These are phyloP conservation scores for Dipteronia sinensis DNA, from an alignment of 345 rosid species.

Conservation along the genomic window DNA sequence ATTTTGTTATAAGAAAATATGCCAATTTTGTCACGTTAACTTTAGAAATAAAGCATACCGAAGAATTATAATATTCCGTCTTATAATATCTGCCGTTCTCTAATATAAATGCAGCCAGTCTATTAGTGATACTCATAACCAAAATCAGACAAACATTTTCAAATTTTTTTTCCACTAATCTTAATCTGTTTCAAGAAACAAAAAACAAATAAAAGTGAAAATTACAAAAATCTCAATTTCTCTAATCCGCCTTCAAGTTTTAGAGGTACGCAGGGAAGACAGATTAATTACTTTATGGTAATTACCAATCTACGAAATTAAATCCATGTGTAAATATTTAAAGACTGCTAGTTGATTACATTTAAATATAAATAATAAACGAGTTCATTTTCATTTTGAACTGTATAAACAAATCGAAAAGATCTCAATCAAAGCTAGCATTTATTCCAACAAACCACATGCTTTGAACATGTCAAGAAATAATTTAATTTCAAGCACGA, in stretches of 20 bases:
- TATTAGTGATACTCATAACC: not conserved
- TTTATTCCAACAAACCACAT: not conserved
- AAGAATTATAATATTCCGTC: constrained; percentile 1
- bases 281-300: not conserved
- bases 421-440: not conserved
- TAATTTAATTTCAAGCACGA: not conserved
- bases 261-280: not conserved
- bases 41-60: not conserved
- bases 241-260: not conserved
- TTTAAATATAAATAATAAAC: not conserved
- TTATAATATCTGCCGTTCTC: not conserved
- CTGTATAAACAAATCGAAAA: not conserved
- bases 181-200: not conserved
- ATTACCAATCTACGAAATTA: not conserved
- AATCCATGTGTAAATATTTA: not conserved
- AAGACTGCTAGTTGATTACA: not conserved
- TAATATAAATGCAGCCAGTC: not conserved
- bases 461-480: not conserved
- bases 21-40: not conserved
- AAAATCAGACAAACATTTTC: not conserved
- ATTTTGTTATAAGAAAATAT: not conserved
- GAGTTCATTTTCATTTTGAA: not conserved
- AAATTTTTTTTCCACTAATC: not conserved
- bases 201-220: not conserved
- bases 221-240: not conserved